Evolutionary conservation across 495 filamentous ascomycete species (phyloP).

Genomic region (Hypoxylon cercidicola): DNA sequence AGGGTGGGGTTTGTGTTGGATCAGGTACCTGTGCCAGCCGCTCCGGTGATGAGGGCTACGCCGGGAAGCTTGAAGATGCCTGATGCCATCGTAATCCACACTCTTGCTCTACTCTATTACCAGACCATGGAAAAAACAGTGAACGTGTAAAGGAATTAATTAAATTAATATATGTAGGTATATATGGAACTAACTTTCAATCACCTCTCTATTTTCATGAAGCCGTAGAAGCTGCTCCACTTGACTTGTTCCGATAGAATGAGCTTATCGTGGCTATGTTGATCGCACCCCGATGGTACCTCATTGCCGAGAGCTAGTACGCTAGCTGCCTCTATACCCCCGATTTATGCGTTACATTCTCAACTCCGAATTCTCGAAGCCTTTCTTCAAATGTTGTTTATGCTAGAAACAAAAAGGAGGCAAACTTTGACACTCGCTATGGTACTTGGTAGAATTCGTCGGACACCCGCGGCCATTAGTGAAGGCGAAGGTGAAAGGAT

Average conservation of each 20-base stretch:
- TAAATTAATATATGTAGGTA: no score
- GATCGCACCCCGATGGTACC: not conserved
- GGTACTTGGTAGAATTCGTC: no score
- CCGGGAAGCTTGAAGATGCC: slow-evolving; percentile 38
- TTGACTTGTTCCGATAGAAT: not conserved
- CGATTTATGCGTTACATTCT: no score
- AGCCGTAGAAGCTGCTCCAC: not conserved
- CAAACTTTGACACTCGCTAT: no score
- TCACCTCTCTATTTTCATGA: not conserved
- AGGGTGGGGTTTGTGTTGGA: not conserved
- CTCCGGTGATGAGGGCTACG: slow-evolving; percentile 40
- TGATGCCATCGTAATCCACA: slow-evolving; percentile 22
- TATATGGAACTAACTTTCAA: not conserved
- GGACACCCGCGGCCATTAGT: no score
- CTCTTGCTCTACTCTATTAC: not conserved
- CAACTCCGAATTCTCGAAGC: no score
- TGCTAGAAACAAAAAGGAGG: no score
- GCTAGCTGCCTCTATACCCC: no score
- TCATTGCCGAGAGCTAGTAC: no score
- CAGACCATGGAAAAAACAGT: not conserved
- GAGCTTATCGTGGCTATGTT: not conserved
- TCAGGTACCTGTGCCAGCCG: slow-evolving; percentile 34
- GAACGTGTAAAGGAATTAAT: no score
- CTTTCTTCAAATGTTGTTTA: no score
- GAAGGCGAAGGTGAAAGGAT: no score